phyloP scores from a whole-genome alignment of 768 basidiomycete genomes.

The Mrakia blollopis region DNA sequence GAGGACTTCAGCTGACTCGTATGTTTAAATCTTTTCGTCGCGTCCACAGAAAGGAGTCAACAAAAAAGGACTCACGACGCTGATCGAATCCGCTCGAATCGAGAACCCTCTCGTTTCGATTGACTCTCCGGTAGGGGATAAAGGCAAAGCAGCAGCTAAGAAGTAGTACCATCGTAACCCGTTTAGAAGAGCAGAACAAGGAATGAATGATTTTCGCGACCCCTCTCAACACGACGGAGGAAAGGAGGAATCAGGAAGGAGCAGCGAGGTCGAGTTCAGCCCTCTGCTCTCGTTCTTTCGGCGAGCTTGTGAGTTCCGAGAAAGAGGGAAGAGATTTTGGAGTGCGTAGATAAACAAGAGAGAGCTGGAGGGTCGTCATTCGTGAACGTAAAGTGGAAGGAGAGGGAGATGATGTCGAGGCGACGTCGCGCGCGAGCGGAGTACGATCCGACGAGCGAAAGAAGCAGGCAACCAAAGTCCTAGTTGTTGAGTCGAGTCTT shows the following conservation, averaged over 20 bases:
- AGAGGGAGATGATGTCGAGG: not conserved
- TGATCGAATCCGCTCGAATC: constrained; percentile 71
- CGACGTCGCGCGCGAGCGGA: no score
- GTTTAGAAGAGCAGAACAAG: no score
- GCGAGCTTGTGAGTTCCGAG: no score
- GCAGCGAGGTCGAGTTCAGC: not conserved
- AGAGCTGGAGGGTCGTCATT: not conserved
- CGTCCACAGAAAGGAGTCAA: constrained; percentile 60
- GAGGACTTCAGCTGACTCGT: not conserved
- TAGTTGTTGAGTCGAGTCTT: constrained; percentile 45
- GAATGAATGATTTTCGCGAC: not conserved
- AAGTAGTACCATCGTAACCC: not conserved
- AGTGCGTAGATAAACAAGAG: not conserved
- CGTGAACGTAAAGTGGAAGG: not conserved
- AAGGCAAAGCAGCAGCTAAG: not conserved
- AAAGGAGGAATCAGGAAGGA: not conserved
- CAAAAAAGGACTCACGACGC: constrained; percentile 66
- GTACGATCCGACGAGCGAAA: not conserved
- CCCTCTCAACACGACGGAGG: not conserved
- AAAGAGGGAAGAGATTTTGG: no score
- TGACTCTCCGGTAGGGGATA: not conserved
- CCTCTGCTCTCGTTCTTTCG: not conserved
- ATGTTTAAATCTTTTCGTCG: not conserved
- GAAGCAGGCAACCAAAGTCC: not conserved
- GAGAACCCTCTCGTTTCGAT: constrained; percentile 58